Conservation (phyloP, 2,329 filamentous ascomycete species). For the Hansfordia pulvinata region DNA sequence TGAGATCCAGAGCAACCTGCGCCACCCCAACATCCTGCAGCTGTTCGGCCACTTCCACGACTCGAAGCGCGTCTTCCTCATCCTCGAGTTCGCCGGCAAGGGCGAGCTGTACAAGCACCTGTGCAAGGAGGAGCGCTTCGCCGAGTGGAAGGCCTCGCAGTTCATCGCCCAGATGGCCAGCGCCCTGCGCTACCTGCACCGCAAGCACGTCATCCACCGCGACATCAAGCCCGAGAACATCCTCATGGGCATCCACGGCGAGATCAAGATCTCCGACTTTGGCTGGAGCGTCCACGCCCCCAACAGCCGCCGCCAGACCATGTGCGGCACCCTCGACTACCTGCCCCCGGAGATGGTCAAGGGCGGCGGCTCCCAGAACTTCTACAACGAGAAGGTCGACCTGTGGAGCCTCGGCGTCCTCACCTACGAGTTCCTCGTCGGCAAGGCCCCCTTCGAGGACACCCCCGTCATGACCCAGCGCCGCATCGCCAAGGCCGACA, state of each 20-base stretch:
- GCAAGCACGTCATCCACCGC: constrained; percentile 93
- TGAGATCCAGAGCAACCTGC: constrained; percentile 78
- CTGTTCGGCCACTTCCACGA: constrained; percentile 85
- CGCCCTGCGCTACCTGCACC: constrained; percentile 79
- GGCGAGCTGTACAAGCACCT: constrained; percentile 84
- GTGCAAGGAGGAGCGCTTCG: constrained; percentile 64
- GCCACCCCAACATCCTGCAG: constrained; percentile 74
- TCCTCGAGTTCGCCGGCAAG: constrained; percentile 75
- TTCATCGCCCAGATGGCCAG: constrained; percentile 88
- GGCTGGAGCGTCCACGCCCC: constrained; percentile 97
- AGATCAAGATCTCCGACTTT: constrained; percentile 98
- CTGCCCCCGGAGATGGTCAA: constrained; percentile 96
- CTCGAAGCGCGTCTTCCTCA: constrained; percentile 74
- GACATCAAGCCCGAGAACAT: constrained; percentile 99
- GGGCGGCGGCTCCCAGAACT: constrained; percentile 68
- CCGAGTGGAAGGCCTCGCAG: constrained; percentile 75
- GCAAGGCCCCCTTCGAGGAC: constrained; percentile 94
- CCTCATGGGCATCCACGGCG: constrained; percentile 85
- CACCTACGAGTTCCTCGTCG: constrained; percentile 92
- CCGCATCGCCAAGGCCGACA: constrained; percentile 78
- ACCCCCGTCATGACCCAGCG: constrained; percentile 88
- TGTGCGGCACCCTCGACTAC: constrained; percentile 96
- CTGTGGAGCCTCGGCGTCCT: constrained; percentile 91
- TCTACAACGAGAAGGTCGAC: constrained; percentile 90
- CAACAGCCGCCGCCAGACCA: constrained; percentile 83